Conservation (phyloP, 2,329 filamentous ascomycete species). For the Aspergillus sp. region DNA sequence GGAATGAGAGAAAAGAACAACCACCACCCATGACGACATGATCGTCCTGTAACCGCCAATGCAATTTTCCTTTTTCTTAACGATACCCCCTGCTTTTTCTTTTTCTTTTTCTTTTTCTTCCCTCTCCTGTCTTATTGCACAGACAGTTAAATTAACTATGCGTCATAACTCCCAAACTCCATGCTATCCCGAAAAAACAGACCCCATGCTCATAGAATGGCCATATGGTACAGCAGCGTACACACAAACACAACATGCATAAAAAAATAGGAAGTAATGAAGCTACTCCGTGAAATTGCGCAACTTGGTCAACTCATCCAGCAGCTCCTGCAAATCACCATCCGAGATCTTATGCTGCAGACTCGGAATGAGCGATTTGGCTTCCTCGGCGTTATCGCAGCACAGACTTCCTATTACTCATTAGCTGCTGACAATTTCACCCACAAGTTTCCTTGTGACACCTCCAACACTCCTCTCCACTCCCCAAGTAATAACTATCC, state of each 20-base stretch:
- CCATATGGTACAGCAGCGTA: not conserved
- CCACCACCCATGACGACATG: not conserved
- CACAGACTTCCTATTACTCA: conserved; percentile 76
- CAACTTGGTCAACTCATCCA: conserved; percentile 89
- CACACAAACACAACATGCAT: not conserved
- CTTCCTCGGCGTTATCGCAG: conserved; percentile 90
- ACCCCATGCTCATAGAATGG: conserved; percentile 1
- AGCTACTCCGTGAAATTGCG: conserved; percentile 50
- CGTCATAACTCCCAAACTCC: conserved; percentile 16
- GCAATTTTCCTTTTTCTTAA: not conserved
- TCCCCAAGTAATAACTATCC: not conserved
- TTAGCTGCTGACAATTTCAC: conserved; percentile 6
- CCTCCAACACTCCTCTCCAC: not conserved
- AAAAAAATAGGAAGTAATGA: not conserved
- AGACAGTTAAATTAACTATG: not conserved
- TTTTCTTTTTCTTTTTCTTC: not conserved
- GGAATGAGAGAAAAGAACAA: not conserved
- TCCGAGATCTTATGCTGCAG: conserved; percentile 87
- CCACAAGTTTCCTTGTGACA: too few relatives aligned
- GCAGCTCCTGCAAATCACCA: conserved; percentile 80
- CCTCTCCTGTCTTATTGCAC: not conserved
- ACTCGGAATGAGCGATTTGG: conserved; percentile 91
- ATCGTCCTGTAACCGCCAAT: not conserved
- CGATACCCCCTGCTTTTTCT: not conserved
- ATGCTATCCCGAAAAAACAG: conserved; percentile 11